Base-by-base conservation (phyloP, 2,329 filamentous ascomycete genomes). In the Penicillium italicum region DNA sequence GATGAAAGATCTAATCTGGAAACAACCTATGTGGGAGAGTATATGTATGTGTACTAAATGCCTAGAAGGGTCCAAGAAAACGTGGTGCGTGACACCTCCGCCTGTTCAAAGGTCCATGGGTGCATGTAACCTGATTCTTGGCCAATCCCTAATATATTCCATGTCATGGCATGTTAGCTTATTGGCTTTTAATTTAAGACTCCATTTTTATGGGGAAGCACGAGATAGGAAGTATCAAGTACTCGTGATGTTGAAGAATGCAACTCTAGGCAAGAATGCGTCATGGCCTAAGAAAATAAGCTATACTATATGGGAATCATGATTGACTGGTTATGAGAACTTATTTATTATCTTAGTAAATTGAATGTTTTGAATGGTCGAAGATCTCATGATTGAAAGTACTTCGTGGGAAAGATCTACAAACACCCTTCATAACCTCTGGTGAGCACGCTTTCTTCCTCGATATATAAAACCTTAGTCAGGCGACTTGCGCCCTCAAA, bases 51-150 rank as follows among this genome's bases (percentile, higher is more conserved):
- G 26, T 22, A 18, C 20, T 14, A n/a, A 24, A 41, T 31, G 1
- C 1, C 14, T 16, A 24, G 16, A 43, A 37, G 41, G 20, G 14
- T 24, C 43, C 14, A 45, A 45, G 30, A 33, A 55, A 34, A 24
- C 18, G 38, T 52, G 43, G 42, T 55, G 56, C 58, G 58, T 65
- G 62, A 65, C 61, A 55, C 26, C 40, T 55, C 49, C 56, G 44
- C 55, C 56, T 62, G 62, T 53, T 43, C 55, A 57, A 52, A n/a
- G n/a, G n/a, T n/a, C n/a, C n/a, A n/a, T n/a, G n/a, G 50, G 56
- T 60, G 30, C 30, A 45, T 45, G 30, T 45, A 33, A 33, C 43
- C 43, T 24, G 18, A 33, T 22, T 20, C 7, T 22, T 31, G 1
- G 14, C 43, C 43, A 45, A 33, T 45, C 43, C 42, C 30, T 33